phyloP scores from a whole-genome alignment of 148 eudicot genomes.

The Dianthus caryophyllus region DNA sequence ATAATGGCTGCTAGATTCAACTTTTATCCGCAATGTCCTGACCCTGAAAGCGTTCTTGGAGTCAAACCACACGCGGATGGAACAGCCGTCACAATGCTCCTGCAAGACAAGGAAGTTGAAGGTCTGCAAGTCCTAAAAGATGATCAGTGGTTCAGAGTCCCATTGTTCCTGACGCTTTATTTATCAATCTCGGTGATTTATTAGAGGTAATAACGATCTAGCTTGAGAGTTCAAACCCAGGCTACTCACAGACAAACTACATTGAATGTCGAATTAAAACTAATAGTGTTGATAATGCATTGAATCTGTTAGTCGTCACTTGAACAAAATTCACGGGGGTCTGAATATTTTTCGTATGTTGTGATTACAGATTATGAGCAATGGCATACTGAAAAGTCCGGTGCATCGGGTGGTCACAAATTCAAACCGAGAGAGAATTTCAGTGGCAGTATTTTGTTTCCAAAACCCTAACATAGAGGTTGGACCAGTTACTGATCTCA shows the following conservation, averaged over 20 bases:
- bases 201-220: slow-evolving; percentile 37
- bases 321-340: no score
- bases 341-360: neutral
- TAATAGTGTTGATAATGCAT: no score
- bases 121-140: slow-evolving; percentile 48
- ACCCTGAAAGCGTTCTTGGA: slow-evolving; percentile 36
- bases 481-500: slow-evolving; percentile 36
- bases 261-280: neutral
- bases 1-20: slow-evolving; percentile 35
- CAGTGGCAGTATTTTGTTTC: slow-evolving; percentile 35
- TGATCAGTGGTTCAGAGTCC: slow-evolving; percentile 46
- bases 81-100: slow-evolving; percentile 30
- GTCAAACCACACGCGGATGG: slow-evolving; percentile 43
- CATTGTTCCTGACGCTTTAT: slow-evolving; percentile 32
- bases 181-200: slow-evolving; percentile 44
- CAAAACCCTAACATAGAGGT: slow-evolving; percentile 33
- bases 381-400: slow-evolving; percentile 46
- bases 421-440: slow-evolving; percentile 32
- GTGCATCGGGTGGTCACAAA: slow-evolving; percentile 50
- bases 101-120: slow-evolving; percentile 47
- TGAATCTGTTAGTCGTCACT: no score
- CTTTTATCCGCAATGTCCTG: slow-evolving; percentile 42
- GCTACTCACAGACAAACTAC: neutral
- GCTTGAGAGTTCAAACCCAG: neutral
- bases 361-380: slow-evolving; percentile 42